Evolutionary conservation across 108 stramenopile genomes (phyloP).

Genomic region (Fistulifera solaris): DNA sequence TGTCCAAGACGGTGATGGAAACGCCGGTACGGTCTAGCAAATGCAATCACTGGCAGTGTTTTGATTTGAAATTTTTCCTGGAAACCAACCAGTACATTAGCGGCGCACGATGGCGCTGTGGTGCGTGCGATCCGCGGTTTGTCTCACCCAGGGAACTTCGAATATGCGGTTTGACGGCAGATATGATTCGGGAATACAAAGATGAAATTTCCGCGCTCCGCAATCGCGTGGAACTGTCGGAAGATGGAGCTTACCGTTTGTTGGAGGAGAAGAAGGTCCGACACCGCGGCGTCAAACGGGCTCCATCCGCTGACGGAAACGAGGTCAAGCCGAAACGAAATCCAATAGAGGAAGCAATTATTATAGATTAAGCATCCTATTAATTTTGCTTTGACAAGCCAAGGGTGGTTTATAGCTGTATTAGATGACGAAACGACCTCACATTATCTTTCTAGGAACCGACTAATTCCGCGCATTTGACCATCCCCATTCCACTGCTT

Average conservation of each 20-base stretch:
- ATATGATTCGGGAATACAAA: conserved; percentile 2
- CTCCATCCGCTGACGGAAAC: neutral
- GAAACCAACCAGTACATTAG: conserved; percentile 29
- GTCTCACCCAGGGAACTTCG: conserved; percentile 10
- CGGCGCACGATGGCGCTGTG: conserved; percentile 72
- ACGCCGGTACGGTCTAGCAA: conserved; percentile 52
- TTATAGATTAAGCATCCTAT: no score
- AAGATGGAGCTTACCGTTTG: conserved; percentile 38
- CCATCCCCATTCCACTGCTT: conserved; percentile 80
- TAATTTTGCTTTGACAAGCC: no score
- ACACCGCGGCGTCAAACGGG: conserved; percentile 11
- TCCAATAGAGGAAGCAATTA: no score
- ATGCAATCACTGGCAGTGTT: conserved; percentile 50
- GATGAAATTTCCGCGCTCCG: neutral
- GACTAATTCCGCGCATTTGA: conserved; percentile 27
- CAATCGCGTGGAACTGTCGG: conserved; percentile 14
- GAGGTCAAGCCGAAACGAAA: neutral
- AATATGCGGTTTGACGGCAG: conserved; percentile 9
- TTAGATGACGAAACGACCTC: no score
- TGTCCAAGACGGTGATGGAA: conserved; percentile 37
- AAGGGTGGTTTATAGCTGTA: no score
- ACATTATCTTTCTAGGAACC: no score
- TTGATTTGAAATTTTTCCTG: conserved; percentile 61
- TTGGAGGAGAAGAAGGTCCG: conserved; percentile 31
- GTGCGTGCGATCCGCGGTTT: conserved; percentile 19